phyloP scores from a whole-genome alignment of 2,329 filamentous ascomycete species.

The Elsinoe perseae region DNA sequence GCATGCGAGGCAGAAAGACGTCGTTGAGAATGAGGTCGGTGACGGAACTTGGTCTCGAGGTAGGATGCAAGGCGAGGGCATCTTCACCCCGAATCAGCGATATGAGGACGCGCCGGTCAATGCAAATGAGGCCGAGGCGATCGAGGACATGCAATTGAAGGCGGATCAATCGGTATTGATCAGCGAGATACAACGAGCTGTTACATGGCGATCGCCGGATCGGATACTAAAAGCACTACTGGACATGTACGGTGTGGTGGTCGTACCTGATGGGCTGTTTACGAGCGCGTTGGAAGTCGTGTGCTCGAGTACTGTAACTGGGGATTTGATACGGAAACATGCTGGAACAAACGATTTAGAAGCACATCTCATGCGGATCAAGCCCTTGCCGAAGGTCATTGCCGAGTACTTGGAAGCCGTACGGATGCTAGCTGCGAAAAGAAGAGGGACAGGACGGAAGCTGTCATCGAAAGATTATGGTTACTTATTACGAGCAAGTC shows the following conservation, averaged over 20 bases:
- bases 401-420: conserved; percentile 35
- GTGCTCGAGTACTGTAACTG: conserved; percentile 49
- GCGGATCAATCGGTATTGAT: background rate
- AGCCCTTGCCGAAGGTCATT: conserved; percentile 33
- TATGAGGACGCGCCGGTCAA: background rate
- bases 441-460: conserved; percentile 30
- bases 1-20: background rate
- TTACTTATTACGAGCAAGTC: conserved; percentile 46
- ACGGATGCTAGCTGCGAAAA: conserved; percentile 31
- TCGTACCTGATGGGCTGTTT: conserved; percentile 33
- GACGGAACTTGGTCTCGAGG: background rate
- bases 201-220: background rate
- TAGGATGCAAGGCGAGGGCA: background rate
- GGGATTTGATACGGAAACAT: conserved; percentile 41
- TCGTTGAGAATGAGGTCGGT: background rate
- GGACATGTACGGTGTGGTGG: background rate
- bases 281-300: conserved; percentile 56
- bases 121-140: no score
- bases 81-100: background rate
- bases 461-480: conserved; percentile 44
- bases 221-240: background rate
- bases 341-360: conserved; percentile 44
- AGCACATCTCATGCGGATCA: conserved; percentile 37
- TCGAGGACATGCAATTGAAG: background rate
- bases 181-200: background rate